Evolutionary conservation across 306 rosid species (phyloP).

Genomic region (Ormosia emarginata): DNA sequence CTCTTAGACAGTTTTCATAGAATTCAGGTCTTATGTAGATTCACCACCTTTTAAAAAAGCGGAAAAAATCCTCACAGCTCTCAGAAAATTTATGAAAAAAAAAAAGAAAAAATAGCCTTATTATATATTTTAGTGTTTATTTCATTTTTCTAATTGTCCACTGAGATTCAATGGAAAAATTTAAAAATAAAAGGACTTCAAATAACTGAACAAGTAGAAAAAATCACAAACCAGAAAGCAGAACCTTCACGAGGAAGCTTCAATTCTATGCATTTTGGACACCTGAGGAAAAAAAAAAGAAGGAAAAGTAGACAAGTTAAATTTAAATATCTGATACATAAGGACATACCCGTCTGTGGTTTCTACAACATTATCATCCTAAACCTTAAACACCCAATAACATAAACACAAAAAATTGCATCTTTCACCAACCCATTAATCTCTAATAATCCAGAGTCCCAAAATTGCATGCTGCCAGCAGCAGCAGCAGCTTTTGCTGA

Average conservation of each 20-base stretch:
- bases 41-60: too few relatives aligned
- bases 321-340: background rate
- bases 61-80: too few relatives aligned
- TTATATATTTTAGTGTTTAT: background rate
- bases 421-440: background rate
- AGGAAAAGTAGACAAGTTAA: background rate
- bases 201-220: background rate
- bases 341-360: background rate
- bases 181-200: background rate
- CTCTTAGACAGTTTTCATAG: too few relatives aligned
- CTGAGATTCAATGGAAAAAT: background rate
- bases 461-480: background rate
- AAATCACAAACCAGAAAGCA: slow-evolving; percentile 82
- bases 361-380: background rate
- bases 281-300: slow-evolving; percentile 35
- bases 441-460: background rate
- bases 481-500: background rate
- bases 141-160: background rate
- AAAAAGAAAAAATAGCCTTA: too few relatives aligned
- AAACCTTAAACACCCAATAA: background rate
- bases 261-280: slow-evolving; percentile 89
- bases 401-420: background rate
- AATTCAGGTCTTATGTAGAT: too few relatives aligned
- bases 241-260: slow-evolving; percentile 88
- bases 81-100: too few relatives aligned